phyloP scores from a whole-genome alignment of 2,329 filamentous ascomycete species.

The Chaetomiaceae sp. region DNA sequence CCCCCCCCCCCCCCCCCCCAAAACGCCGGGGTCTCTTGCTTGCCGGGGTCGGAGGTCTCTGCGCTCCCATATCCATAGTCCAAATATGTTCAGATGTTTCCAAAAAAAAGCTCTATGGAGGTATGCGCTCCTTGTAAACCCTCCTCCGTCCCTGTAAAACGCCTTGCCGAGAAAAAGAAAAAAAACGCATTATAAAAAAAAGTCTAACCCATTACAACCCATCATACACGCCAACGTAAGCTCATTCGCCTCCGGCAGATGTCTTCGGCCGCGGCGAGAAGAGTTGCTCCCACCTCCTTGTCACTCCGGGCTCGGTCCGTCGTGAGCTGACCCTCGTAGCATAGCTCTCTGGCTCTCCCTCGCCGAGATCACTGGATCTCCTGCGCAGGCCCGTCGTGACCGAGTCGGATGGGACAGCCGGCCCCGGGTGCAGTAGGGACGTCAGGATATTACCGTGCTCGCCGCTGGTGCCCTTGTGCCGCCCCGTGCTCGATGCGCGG shows the following conservation, averaged over 20 bases:
- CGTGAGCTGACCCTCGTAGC: conserved; percentile 18
- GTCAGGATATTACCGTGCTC: conserved; percentile 42
- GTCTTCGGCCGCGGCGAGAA: conserved; percentile 10
- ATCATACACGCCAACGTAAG: background rate
- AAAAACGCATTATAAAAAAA: background rate
- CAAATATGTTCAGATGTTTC: no score
- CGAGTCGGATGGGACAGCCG: conserved; percentile 33
- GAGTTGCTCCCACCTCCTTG: conserved; percentile 3
- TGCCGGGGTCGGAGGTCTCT: no score
- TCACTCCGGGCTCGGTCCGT: conserved; percentile 16
- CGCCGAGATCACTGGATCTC: conserved; percentile 15
- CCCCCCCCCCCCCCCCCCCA: no score
- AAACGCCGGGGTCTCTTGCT: no score
- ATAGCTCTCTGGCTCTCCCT: conserved; percentile 16
- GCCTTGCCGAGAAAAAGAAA: background rate
- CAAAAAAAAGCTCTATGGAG: no score
- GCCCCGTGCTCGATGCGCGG: conserved; percentile 30
- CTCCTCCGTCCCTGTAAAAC: no score
- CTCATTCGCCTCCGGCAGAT: conserved; percentile 2
- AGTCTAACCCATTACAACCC: background rate
- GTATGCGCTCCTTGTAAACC: no score
- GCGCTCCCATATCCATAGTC: no score
- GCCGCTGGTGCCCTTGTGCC: conserved; percentile 38
- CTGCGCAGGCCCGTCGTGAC: background rate
- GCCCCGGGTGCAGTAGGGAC: conserved; percentile 47